These are phyloP conservation scores for Piloderma croceum DNA, from an alignment of 768 basidiomycete species.

Conservation along the genomic window DNA sequence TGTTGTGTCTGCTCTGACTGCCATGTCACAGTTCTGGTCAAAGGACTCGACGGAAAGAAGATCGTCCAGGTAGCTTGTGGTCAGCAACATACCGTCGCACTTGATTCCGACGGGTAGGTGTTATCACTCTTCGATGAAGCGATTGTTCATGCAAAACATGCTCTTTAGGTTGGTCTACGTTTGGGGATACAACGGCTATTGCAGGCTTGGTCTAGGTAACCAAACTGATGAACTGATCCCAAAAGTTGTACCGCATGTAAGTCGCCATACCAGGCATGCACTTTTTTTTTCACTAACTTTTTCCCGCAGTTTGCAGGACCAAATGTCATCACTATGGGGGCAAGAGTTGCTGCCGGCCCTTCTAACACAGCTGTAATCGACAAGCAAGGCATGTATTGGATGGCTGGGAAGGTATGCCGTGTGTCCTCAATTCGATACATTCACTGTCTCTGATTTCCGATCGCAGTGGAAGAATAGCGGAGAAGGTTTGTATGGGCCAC, in stretches of 20 bases:
- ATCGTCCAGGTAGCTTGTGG: constrained; percentile 83
- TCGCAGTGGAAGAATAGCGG: constrained; percentile 90
- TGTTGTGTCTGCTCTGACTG: constrained; percentile 1
- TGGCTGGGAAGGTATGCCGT: constrained; percentile 65
- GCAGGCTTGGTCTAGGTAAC: constrained; percentile 82
- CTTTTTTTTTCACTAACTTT: not conserved
- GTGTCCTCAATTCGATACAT: constrained; percentile 5
- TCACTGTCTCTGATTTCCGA: constrained; percentile 14
- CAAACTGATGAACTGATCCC: constrained; percentile 80
- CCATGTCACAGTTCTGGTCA: constrained; percentile 50
- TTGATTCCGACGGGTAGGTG: constrained; percentile 69
- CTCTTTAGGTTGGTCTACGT: constrained; percentile 62
- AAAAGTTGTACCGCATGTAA: constrained; percentile 74
- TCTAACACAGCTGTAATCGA: constrained; percentile 82
- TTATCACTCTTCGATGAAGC: constrained; percentile 1
- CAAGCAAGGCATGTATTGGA: constrained; percentile 80
- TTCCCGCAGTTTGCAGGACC: constrained; percentile 64
- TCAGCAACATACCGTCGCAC: constrained; percentile 78
- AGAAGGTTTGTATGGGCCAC: constrained; percentile 56
- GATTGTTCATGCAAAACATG: no score
- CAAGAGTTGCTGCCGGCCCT: constrained; percentile 69
- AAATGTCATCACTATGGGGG: constrained; percentile 56
- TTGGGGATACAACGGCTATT: constrained; percentile 91
- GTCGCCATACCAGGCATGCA: no score
- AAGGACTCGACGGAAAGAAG: constrained; percentile 68